Percentiles rank a stretch among this genome's conserved stretches.
phyloP scores from a whole-genome alignment of 2,329 filamentous ascomycete genomes.

The Fusarium citri region DNA sequence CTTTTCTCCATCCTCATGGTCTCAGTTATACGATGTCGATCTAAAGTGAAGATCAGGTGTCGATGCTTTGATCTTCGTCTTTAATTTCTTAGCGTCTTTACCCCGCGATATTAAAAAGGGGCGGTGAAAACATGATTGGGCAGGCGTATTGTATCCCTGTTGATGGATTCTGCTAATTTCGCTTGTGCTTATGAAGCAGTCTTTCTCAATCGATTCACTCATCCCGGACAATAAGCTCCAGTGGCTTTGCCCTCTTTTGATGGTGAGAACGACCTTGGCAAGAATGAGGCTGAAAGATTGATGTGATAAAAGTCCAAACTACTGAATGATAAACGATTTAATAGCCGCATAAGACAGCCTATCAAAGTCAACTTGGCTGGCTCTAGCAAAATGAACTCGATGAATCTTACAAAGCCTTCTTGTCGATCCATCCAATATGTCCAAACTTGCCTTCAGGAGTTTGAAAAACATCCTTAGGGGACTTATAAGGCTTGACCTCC shows the following conservation, averaged over 20 bases:
- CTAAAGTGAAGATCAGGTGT: background rate
- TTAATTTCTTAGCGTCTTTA: constrained; percentile 6
- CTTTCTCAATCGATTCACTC: background rate
- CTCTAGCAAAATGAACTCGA: background rate
- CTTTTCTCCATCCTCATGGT: background rate
- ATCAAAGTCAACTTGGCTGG: background rate
- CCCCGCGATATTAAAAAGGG: constrained; percentile 19
- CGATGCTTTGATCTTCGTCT: background rate
- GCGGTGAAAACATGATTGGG: background rate
- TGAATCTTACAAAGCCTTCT: constrained; percentile 9
- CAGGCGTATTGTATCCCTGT: background rate
- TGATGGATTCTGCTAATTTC: constrained; percentile 13
- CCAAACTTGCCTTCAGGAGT: constrained; percentile 31
- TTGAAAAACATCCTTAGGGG: constrained; percentile 32
- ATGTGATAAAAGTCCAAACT: background rate
- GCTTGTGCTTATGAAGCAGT: background rate
- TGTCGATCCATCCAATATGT: constrained; percentile 29
- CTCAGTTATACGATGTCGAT: background rate
- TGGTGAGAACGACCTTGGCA: background rate
- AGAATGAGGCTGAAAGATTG: background rate
- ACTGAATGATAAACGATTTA: background rate
- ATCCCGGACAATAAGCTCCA: background rate
- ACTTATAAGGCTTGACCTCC: constrained; percentile 45
- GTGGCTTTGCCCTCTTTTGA: background rate
- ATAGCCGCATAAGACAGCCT: background rate